These are phyloP conservation scores for Candida maltosa DNA, from an alignment of 805 yeast genomes.

Conservation along the genomic window DNA sequence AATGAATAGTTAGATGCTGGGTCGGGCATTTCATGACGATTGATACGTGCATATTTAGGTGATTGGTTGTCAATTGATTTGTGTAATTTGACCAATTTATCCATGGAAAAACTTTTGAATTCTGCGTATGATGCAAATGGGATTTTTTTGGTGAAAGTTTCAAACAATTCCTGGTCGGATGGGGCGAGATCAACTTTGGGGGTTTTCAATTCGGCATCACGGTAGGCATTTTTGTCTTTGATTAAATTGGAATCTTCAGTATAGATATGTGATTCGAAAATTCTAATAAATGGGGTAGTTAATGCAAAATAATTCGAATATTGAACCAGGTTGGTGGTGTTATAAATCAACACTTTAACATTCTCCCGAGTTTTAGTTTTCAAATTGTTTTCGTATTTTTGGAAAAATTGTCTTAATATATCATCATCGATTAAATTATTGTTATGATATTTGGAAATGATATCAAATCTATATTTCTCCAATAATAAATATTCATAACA, in stretches of 20 bases:
- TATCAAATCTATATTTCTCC: slow-evolving; percentile 37
- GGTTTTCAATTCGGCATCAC: slow-evolving; percentile 8
- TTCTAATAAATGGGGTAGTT: slow-evolving; percentile 33
- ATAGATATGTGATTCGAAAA: slow-evolving; percentile 30
- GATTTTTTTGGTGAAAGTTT: slow-evolving; percentile 16
- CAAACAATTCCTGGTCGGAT: slow-evolving; percentile 19
- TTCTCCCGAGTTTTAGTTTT: slow-evolving; percentile 14
- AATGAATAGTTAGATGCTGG: slow-evolving; percentile 16
- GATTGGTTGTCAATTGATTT: slow-evolving; percentile 17
- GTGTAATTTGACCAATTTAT: slow-evolving; percentile 17
- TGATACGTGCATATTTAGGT: slow-evolving; percentile 12
- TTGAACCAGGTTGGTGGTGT: slow-evolving; percentile 29
- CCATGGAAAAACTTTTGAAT: slow-evolving; percentile 15
- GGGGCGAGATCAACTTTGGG: slow-evolving; percentile 16
- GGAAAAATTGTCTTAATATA: slow-evolving; percentile 20
- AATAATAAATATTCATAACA: slow-evolving; percentile 36
- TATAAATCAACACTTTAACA: slow-evolving; percentile 31
- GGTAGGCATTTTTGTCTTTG: slow-evolving; percentile 14
- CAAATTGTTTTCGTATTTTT: slow-evolving; percentile 14
- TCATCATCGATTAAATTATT: slow-evolving; percentile 29
- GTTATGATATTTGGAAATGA: slow-evolving; percentile 29
- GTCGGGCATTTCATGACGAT: slow-evolving; percentile 13
- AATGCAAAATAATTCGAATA: slow-evolving; percentile 37
- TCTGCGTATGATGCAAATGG: slow-evolving; percentile 33
- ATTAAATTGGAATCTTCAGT: slow-evolving; percentile 21